Evolutionary conservation across 129 eudicot species (phyloP).

Genomic region (Sambucus nigra): DNA sequence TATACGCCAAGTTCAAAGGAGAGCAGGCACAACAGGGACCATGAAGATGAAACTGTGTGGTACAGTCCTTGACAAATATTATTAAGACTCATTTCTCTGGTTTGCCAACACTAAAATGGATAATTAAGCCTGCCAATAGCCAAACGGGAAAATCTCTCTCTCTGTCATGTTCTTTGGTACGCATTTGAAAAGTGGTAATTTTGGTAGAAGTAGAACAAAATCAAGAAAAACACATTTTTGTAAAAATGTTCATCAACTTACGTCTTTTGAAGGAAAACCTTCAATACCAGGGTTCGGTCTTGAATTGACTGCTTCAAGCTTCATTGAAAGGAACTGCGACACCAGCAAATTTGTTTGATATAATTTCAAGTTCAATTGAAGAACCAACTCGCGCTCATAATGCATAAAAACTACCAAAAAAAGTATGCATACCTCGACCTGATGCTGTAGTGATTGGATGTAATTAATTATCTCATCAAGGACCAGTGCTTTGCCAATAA

Average conservation of each 20-base stretch:
- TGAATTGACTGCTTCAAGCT: slow-evolving; percentile 94
- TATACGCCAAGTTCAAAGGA: too few species aligned
- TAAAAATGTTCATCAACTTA: slow-evolving; percentile 26
- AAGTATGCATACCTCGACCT: slow-evolving; percentile 65
- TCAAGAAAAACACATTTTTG: neutral
- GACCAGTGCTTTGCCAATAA: slow-evolving; percentile 90
- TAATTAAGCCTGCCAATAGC: too few species aligned
- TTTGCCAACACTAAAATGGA: too few species aligned
- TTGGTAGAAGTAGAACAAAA: neutral
- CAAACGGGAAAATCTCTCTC: too few species aligned
- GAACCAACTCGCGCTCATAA: neutral
- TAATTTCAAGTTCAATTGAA: neutral
- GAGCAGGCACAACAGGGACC: too few species aligned
- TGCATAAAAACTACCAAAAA: neutral
- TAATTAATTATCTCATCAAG: slow-evolving; percentile 97
- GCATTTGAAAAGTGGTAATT: too few species aligned
- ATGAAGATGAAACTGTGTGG: too few species aligned
- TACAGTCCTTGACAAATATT: too few species aligned
- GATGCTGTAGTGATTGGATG: slow-evolving; percentile 89
- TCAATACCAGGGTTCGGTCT: slow-evolving; percentile 55
- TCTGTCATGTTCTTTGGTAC: too few species aligned
- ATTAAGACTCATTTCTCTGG: too few species aligned
- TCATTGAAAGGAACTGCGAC: slow-evolving; percentile 86
- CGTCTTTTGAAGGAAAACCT: slow-evolving; percentile 88
- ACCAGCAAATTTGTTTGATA: slow-evolving; percentile 3